These are phyloP conservation scores for Waltergamsia citrina DNA, from an alignment of 2,329 filamentous ascomycete species.

Conservation along the genomic window DNA sequence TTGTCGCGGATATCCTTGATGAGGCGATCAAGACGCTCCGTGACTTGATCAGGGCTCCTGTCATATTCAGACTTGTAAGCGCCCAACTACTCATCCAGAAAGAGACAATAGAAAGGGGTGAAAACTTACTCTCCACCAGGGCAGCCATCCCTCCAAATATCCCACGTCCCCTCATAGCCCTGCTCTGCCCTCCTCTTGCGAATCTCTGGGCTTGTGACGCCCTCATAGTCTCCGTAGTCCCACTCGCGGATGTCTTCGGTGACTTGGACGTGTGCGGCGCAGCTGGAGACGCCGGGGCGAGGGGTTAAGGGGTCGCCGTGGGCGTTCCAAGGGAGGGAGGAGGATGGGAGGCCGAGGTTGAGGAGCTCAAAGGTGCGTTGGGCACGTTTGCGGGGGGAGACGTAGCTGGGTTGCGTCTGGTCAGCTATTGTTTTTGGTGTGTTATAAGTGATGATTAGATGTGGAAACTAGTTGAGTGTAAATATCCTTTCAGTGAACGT, in stretches of 20 bases:
- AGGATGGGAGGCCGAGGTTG: slow-evolving; percentile 57
- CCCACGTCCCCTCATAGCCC: slow-evolving; percentile 55
- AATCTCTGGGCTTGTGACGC: slow-evolving; percentile 65
- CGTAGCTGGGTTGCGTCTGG: slow-evolving; percentile 46
- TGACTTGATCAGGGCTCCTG: slow-evolving; percentile 64
- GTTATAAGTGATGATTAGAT: neutral
- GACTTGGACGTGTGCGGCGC: slow-evolving; percentile 52
- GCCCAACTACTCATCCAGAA: neutral
- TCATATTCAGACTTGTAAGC: neutral
- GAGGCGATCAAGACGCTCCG: slow-evolving; percentile 60
- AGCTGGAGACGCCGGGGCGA: slow-evolving; percentile 30
- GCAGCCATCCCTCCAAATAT: slow-evolving; percentile 87
- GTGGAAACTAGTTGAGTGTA: too few relatives aligned
- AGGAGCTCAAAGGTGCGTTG: slow-evolving; percentile 87
- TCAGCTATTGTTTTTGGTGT: neutral
- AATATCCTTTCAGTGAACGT: too few relatives aligned
- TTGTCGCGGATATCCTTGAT: slow-evolving; percentile 64
- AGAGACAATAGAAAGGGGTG: neutral
- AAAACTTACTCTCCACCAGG: slow-evolving; percentile 66
- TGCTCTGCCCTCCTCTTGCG: slow-evolving; percentile 42
- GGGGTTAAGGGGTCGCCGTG: slow-evolving; percentile 27
- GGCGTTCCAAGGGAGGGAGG: slow-evolving; percentile 55
- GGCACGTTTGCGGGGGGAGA: slow-evolving; percentile 76
- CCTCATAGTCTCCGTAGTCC: slow-evolving; percentile 85
- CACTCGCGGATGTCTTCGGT: slow-evolving; percentile 71